Percentiles rank a stretch among this genome's conserved stretches.
These are phyloP conservation scores for Tolypocladium cylindrosporum DNA, from an alignment of 2,329 filamentous ascomycete species.

Conservation along the genomic window DNA sequence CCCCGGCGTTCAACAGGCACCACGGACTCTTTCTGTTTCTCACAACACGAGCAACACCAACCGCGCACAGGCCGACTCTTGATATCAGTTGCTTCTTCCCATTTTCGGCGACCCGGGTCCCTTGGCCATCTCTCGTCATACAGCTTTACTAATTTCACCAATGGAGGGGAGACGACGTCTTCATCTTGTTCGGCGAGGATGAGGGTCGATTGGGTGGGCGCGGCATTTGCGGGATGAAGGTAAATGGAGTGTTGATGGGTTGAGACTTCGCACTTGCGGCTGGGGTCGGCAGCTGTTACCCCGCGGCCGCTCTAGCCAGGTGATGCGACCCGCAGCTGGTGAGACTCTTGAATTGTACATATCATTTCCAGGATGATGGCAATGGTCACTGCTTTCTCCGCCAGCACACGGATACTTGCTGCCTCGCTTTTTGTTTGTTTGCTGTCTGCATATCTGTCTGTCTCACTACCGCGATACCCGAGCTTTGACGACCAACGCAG, in stretches of 20 bases:
- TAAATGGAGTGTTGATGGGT: neutral
- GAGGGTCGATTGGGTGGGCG: neutral
- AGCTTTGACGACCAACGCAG: neutral
- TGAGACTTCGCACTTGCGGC: neutral
- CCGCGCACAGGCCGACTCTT: neutral
- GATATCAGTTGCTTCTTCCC: neutral
- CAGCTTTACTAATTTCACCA: neutral
- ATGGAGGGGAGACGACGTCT: neutral
- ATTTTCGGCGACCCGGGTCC: neutral
- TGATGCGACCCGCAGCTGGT: neutral
- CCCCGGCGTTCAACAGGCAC: slow-evolving; percentile 7
- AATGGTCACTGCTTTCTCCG: slow-evolving; percentile 4
- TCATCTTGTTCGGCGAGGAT: neutral
- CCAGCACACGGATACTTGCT: neutral
- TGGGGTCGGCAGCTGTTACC: neutral
- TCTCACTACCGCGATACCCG: neutral
- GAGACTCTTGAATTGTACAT: slow-evolving; percentile 9
- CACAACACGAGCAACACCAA: neutral
- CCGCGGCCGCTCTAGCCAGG: neutral
- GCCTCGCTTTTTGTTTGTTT: neutral
- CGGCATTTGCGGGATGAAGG: neutral
- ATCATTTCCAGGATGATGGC: slow-evolving; percentile 10
- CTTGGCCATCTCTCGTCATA: neutral
- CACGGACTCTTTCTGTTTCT: neutral
- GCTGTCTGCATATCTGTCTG: neutral